phyloP scores from a whole-genome alignment of 106 monocot species.

The Cymbidium sinense region DNA sequence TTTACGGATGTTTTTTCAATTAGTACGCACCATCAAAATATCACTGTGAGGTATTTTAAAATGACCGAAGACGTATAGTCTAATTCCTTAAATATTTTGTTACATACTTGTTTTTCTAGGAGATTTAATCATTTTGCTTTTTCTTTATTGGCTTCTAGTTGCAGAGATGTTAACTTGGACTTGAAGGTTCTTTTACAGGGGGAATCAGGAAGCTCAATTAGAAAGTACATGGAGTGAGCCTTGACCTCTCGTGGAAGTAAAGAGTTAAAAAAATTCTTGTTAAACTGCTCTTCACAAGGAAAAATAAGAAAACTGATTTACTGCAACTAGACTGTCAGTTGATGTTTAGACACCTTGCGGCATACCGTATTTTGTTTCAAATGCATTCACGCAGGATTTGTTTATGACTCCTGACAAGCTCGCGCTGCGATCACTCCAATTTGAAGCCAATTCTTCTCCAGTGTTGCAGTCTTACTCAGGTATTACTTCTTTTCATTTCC shows the following conservation, averaged over 20 bases:
- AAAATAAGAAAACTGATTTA: not conserved
- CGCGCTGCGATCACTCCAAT: conserved; percentile 23
- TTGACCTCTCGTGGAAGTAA: not conserved
- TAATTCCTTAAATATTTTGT: not conserved
- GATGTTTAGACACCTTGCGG: not conserved
- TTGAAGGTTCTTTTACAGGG: not conserved
- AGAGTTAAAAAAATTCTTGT: not conserved
- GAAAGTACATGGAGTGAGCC: not conserved
- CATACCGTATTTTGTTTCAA: not conserved
- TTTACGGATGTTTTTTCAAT: not conserved
- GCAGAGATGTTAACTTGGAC: not conserved
- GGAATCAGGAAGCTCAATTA: not conserved
- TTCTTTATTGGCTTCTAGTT: not conserved
- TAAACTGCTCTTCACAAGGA: not conserved
- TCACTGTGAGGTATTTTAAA: not conserved
- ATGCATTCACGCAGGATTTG: conserved; percentile 23
- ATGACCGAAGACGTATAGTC: not conserved
- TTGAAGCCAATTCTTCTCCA: conserved; percentile 15
- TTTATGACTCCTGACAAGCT: conserved; percentile 48
- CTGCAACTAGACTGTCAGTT: too few species aligned
- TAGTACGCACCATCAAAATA: not conserved
- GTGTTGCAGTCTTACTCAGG: not conserved
- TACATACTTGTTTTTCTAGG: not conserved
- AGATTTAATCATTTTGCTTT: not conserved
- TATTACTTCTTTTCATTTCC: conserved; percentile 16